A percentile compares a stretch with the other conserved stretches of the same genome.
phyloP scores from a whole-genome alignment of 2,329 filamentous ascomycete species.

The Pseudogymnoascus sp. region DNA sequence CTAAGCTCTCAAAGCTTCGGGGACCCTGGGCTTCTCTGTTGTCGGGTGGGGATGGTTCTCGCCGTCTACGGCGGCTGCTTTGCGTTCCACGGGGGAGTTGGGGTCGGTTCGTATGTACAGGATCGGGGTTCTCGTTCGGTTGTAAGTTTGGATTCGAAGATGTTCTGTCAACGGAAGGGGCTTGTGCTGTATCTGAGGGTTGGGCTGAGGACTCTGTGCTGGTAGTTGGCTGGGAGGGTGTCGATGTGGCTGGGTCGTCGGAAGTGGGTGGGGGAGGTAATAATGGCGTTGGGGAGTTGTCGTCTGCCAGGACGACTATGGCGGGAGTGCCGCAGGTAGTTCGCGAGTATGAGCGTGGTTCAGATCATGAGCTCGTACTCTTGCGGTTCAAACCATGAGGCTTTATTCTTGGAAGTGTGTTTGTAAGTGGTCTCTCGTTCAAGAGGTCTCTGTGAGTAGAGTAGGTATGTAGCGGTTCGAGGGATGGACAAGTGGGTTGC shows the following conservation, averaged over 20 bases:
- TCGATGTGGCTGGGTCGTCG: constrained; percentile 59
- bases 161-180: constrained; percentile 16
- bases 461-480: not conserved
- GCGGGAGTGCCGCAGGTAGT: constrained; percentile 39
- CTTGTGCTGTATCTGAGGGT: constrained; percentile 22
- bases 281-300: constrained; percentile 44
- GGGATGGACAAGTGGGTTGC: not conserved
- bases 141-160: constrained; percentile 22
- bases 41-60: constrained; percentile 35
- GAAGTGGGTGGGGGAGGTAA: constrained; percentile 56
- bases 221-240: constrained; percentile 41
- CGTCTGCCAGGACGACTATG: constrained; percentile 67
- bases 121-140: constrained; percentile 22
- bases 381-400: not conserved
- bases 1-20: constrained; percentile 22
- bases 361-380: not conserved
- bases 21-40: constrained; percentile 31
- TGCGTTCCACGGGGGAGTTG: constrained; percentile 28
- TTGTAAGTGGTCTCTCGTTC: not conserved
- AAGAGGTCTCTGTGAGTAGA: not conserved
- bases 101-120: constrained; percentile 32
- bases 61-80: constrained; percentile 50
- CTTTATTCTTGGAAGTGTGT: not conserved
- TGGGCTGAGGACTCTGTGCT: constrained; percentile 40
- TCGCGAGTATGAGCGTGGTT: constrained; percentile 11